Evolutionary conservation across 2,329 filamentous ascomycete species (phyloP), one percentile per base, ranked within the genome.

Genomic region (Dactylonectria estremocensis): DNA sequence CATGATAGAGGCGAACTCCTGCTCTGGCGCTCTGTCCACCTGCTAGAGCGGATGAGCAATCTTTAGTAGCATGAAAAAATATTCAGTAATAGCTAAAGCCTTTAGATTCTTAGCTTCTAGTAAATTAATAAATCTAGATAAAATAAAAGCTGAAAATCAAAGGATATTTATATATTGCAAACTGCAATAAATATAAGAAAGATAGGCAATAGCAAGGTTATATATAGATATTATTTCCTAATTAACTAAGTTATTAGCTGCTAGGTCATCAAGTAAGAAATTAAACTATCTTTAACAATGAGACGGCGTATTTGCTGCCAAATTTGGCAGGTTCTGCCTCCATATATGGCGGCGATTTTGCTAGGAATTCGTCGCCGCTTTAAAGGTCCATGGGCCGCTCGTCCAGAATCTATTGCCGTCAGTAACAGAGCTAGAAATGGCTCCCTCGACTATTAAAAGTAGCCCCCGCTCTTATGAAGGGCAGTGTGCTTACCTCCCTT

Each of bases 1-100:
- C 60, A 63, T 63, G 31, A 63, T 43, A 4, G 28, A 7, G 10
- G 43, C 43, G 10, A 63, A 63, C 22, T 63, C 52, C 2, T 43
- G n/a, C n/a, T 63, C 60, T 1, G 60, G 52, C 14, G 48, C 14
- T 31, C 60, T 52, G 9, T 37, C 33, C 33, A 37, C 14, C 52
- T 53, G 57, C 61, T 45, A 64, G 8, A 57, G 35, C 3, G 31
- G 33, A 11, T 14, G 45, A 2, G 22, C 33, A 13, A 43, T 57
- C 31, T 18, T 50, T 57, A 58, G 11, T 9, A 64, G 31, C 61
- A 64, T 52, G 22, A 57, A 64, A 20, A 57, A 64, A 7, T 64
- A 58, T 3, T 45, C 61, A 5, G 50, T 8, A n/a, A 64, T 64
- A n/a, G 61, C 61, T 20, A 64, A n/a, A 10, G 61, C 16, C 45